Percentiles rank a stretch among this genome's conserved stretches.
Conservation (phyloP, 1,284 basidiomycete genomes). For the Moesziomyces sp. region DNA sequence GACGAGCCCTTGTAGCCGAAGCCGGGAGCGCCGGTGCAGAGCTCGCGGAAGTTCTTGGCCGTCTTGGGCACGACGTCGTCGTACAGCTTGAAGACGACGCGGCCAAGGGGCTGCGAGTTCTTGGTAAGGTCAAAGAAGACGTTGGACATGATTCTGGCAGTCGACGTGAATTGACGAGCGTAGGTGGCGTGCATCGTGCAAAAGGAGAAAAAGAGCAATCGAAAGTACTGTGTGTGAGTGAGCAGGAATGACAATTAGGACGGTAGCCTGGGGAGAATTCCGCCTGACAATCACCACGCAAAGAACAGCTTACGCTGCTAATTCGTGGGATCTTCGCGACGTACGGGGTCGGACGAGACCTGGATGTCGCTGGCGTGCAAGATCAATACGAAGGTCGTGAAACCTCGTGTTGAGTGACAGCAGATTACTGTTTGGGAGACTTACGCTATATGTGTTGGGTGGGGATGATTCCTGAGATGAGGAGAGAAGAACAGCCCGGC, state of each 20-base stretch:
- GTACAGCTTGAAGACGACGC: conserved; percentile 64
- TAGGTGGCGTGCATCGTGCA: conserved; percentile 50
- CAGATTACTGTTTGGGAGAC: not conserved
- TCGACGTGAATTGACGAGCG: conserved; percentile 58
- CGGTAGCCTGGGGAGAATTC: no score
- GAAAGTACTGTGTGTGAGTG: conserved; percentile 50
- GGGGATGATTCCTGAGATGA: conserved; percentile 2
- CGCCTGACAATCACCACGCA: no score
- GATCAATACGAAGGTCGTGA: no score
- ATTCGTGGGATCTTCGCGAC: no score
- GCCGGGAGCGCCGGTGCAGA: conserved; percentile 73
- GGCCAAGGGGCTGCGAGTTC: conserved; percentile 66
- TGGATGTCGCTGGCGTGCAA: no score
- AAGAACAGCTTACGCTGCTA: no score
- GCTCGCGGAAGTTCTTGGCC: conserved; percentile 63
- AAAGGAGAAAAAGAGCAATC: not conserved
- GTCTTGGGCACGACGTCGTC: conserved; percentile 66
- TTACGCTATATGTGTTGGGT: conserved; percentile 20
- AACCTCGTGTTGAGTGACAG: no score
- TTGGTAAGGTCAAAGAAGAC: conserved; percentile 79
- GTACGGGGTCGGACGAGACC: no score
- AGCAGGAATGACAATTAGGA: conserved; percentile 22
- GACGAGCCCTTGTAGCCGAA: conserved; percentile 78
- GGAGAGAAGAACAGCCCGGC: not conserved
- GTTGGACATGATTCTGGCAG: conserved; percentile 68